A percentile compares a stretch with the other conserved stretches of the same genome.
These are phyloP conservation scores for Cercophora sp. DNA, from an alignment of 495 filamentous ascomycete genomes.

Conservation along the genomic window DNA sequence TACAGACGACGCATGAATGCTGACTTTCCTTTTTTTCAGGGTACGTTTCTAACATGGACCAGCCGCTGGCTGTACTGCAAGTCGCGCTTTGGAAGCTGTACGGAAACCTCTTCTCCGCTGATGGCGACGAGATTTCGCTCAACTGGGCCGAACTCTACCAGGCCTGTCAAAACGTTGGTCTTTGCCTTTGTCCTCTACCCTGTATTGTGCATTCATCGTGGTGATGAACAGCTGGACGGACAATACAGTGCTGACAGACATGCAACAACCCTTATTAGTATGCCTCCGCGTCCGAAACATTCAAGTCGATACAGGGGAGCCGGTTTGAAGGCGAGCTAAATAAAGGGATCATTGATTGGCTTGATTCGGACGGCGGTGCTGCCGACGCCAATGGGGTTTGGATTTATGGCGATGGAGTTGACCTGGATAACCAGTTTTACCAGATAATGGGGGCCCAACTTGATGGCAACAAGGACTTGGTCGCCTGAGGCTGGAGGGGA, in stretches of 20 bases:
- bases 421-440: neutral
- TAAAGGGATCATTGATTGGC: neutral
- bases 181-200: neutral
- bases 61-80: neutral
- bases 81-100: neutral
- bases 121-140: neutral
- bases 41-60: neutral
- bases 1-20: neutral
- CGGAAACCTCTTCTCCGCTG: neutral
- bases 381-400: neutral
- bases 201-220: too few species aligned
- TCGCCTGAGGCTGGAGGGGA: neutral
- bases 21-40: neutral
- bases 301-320: neutral
- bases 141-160: neutral
- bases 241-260: too few species aligned
- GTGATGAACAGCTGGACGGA: too few species aligned
- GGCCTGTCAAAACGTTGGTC: neutral
- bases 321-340: neutral
- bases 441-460: neutral
- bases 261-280: neutral
- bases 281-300: neutral
- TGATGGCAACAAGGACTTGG: neutral
- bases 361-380: neutral
- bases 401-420: neutral